Base-by-base conservation (phyloP, 306 rosid genomes). In the Prinsepia uniflora region DNA sequence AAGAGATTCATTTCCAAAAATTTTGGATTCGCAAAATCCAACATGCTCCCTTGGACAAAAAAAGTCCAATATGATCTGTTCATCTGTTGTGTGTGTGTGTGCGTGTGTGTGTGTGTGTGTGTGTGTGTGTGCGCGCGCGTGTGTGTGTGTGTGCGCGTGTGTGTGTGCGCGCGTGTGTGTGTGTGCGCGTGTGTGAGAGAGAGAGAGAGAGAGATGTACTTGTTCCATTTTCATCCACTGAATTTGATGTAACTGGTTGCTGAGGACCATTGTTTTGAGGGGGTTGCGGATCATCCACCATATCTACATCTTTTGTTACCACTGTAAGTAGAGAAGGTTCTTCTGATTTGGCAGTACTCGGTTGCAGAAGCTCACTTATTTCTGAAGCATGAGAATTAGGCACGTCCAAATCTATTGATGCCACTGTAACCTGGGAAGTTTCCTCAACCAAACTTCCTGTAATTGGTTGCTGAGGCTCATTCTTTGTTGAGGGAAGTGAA, bases 291-390 rank as follows among this genome's bases (percentile, higher is more conserved):
- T 72, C 75, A 70, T 83, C 48, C 66, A 69, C 81, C 74, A 76
- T 77, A 43, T 85, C 92, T 62, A 75, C 79, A 83, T 86, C 88
- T 65, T 49, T 83, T 54, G 64, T 75, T 39, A 76, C 70, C 54
- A 80, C 82, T 30, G 82, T 68, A 52, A 65, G 71, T 82, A 78
- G 81, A 39, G 70, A 60, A 43, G 80, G 63, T 65, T 78, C 85
- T 46, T 41, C 82, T 70, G 84, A 71, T 80, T 30, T 53, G 75
- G 67, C 58, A 43, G 80, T 69, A 71, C 19, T 58, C 5, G 57
- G 66, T 24, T 65, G 62, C 67, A 65, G 79, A 8, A 76, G 70
- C 40, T 70, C 72, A 41, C 68, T 63, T 52, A 73, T 73, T 53
- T 77, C 79, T 6, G 61, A 72, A 66, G 83, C 72, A 46, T 49